These are phyloP conservation scores for Aspergillus neoniger DNA, from an alignment of 2,329 filamentous ascomycete species.

Conservation along the genomic window DNA sequence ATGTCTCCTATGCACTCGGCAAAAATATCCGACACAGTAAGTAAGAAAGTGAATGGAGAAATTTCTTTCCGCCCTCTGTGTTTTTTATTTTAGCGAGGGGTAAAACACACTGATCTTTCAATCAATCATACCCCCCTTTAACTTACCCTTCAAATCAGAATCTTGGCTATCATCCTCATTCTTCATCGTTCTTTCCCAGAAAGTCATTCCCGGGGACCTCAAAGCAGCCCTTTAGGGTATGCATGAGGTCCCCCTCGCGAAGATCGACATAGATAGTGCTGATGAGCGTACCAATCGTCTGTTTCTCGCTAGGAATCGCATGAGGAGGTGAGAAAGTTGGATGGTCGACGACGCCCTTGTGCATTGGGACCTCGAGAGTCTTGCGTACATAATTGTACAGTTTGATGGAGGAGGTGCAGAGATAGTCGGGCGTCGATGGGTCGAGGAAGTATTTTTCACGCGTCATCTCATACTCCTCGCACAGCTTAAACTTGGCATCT, in stretches of 20 bases:
- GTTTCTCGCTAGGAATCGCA: constrained; percentile 9
- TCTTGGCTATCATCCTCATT: background rate
- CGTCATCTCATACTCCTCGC: constrained; percentile 13
- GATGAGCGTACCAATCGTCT: constrained; percentile 27
- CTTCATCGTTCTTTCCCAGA: background rate
- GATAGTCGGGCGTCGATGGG: constrained; percentile 21
- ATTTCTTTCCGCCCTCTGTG: background rate
- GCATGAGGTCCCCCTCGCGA: constrained; percentile 19
- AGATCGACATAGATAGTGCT: constrained; percentile 30
- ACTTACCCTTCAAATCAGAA: background rate
- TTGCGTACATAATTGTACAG: constrained; percentile 42
- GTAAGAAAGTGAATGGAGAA: background rate
- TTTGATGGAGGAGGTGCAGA: constrained; percentile 33
- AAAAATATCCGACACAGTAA: background rate
- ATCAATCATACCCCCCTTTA: background rate
- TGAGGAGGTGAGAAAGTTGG: constrained; percentile 19
- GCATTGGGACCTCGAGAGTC: constrained; percentile 36
- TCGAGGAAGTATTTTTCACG: constrained; percentile 20
- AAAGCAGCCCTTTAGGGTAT: background rate
- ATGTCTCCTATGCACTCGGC: background rate
- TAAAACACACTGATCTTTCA: background rate
- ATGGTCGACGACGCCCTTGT: constrained; percentile 35
- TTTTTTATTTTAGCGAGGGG: background rate
- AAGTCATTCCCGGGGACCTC: background rate
- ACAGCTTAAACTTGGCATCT: background rate